Base-by-base conservation (phyloP, 192 early-diverging fungal genomes). In the Coemansia guatemalensis region DNA sequence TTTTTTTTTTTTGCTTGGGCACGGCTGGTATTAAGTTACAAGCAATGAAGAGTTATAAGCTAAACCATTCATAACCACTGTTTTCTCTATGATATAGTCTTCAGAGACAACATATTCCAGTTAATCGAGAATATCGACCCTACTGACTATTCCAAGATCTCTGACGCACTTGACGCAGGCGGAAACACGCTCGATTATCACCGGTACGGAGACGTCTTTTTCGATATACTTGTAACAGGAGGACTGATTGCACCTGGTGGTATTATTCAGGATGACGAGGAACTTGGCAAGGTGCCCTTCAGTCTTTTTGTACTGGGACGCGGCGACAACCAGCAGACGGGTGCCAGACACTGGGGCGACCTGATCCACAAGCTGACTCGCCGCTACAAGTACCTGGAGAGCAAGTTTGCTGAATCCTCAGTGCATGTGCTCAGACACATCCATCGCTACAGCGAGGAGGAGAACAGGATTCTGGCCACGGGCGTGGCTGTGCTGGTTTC, bases 191-290 rank as follows among this genome's bases (percentile, higher is more conserved):
- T 96, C 67, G 95, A 96, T 72, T 95, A 93, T 83, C 92, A 92
- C 78, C 90, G 93, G 68, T 98, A 98, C 90, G 91, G 88, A 58
- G 96, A 98, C 69, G 83, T 90, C 33, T 85, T 98, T 60, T 98
- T 96, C 82, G 96, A 98, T 85, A 78, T 97, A 48, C 75, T 96
- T 64, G 90, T 97, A 61, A 88, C 89, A 62, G 96, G 96, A 59
- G 95, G 94, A 66, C 85, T 96, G 53, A 84, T 96, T 62, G 91
- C 73, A 3, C 73, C 71, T 5, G 75, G 79, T 29, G 77, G 78
- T 20, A 61, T 78, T 55, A 70, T 77, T 47, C 65, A 81, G 32
- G 35, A 73, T 48, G 89, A 93, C 68, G 92, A 95, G 69, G 90
- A 91, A 50, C 85, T 82, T 44, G 78, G 86, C 60, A 83, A 85